phyloP scores from a whole-genome alignment of 176 grass and related monocot genomes.

The Pontederia paniculata region DNA sequence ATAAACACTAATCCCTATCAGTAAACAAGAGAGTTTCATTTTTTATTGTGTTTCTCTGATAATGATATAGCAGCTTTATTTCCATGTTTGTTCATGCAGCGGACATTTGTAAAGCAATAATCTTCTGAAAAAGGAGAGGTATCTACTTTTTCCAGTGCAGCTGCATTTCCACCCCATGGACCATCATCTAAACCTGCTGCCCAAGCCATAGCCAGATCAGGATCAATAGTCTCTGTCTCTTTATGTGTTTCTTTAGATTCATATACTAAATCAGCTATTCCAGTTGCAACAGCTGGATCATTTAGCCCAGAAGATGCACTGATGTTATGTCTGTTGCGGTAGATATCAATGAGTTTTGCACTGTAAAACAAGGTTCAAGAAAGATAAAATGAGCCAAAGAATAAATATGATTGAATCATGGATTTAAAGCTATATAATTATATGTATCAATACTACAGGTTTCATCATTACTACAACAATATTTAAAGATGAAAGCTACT shows the following conservation, averaged over 20 bases:
- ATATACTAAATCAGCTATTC: conserved; percentile 94
- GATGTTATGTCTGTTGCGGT: conserved; percentile 89
- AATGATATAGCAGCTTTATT: too few species aligned
- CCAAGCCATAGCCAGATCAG: conserved; percentile 98
- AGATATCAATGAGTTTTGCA: conserved; percentile 89
- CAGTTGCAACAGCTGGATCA: conserved; percentile 94
- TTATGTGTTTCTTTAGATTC: conserved; percentile 64
- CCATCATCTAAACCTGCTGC: conserved; percentile 93
- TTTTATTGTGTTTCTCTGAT: too few species aligned
- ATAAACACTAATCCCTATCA: too few species aligned
- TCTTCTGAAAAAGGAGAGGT: conserved; percentile 14
- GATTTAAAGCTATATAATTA: neutral
- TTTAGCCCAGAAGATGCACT: conserved; percentile 68
- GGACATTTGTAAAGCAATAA: too few species aligned
- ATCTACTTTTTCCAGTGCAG: conserved; percentile 84
- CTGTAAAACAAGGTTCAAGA: conserved; percentile 38
- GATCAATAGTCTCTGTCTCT: conserved; percentile 69
- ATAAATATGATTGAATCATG: neutral
- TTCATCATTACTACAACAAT: too few species aligned
- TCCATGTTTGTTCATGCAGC: too few species aligned
- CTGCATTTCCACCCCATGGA: conserved; percentile 68
- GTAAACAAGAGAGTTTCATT: too few species aligned
- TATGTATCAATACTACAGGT: neutral
- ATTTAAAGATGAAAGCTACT: too few species aligned
- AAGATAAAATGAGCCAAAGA: neutral